phyloP scores from a whole-genome alignment of 305 asterid genomes.

The Vinca major region DNA sequence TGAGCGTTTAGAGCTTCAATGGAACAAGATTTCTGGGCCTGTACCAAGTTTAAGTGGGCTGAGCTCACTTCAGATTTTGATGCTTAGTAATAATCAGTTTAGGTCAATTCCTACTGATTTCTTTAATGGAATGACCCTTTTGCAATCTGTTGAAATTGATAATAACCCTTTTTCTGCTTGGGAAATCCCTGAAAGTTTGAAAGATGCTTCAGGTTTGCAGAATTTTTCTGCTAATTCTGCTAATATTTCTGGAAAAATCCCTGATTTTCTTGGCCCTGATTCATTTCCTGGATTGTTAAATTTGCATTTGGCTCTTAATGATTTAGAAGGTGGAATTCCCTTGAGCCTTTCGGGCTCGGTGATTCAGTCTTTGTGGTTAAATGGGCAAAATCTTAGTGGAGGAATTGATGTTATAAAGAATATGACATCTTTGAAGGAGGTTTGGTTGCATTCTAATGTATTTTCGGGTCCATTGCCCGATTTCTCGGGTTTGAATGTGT shows the following conservation, averaged over 20 bases:
- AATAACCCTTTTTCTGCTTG: constrained; percentile 64
- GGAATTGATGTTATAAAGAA: constrained; percentile 58
- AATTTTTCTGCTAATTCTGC: constrained; percentile 76
- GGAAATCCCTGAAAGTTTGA: constrained; percentile 60
- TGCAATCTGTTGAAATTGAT: constrained; percentile 63
- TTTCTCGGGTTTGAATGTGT: constrained; percentile 41
- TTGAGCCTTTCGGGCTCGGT: constrained; percentile 47
- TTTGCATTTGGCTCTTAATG: constrained; percentile 79
- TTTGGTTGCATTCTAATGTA: constrained; percentile 71
- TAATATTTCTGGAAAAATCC: constrained; percentile 57
- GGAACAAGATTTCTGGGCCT: constrained; percentile 80
- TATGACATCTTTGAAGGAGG: constrained; percentile 74
- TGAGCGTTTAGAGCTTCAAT: constrained; percentile 67
- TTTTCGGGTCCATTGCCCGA: constrained; percentile 74
- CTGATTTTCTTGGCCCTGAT: constrained; percentile 56
- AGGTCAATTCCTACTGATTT: constrained; percentile 62
- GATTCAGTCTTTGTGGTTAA: constrained; percentile 74
- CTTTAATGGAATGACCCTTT: constrained; percentile 65
- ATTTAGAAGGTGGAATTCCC: constrained; percentile 67
- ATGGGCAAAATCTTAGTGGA: constrained; percentile 76
- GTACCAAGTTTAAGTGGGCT: constrained; percentile 60
- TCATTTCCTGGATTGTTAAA: constrained; percentile 56
- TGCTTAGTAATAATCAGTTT: constrained; percentile 67
- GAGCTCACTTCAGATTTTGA: constrained; percentile 43
- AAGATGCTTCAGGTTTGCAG: constrained; percentile 55